Base-by-base conservation (phyloP, 2,329 filamentous ascomycete genomes). In the Aspergillus sp. region DNA sequence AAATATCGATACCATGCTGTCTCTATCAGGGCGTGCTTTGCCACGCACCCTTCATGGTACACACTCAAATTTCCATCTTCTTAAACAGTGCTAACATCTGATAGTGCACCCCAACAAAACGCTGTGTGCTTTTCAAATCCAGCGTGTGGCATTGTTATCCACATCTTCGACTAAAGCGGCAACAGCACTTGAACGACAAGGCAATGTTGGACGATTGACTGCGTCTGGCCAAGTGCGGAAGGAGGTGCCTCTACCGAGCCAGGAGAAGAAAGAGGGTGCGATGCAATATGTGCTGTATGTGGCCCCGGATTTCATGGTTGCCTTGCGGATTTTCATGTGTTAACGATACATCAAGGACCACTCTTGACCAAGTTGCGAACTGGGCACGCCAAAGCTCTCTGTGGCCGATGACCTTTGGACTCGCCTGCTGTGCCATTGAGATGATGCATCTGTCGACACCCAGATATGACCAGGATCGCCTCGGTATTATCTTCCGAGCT, bases 401-500 rank as follows among this genome's bases (percentile, higher is more conserved):
- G 60, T 96, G 91, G 91, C 91, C 91, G 68, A 91, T 96, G 89
- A 95, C 90, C 47, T 96, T 96, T 76, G 91, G 90, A 63, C 88
- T 96, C 59, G 91, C 91, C 68, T 96, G 91, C 84, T 96, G 91
- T 78, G 91, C 90, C 77, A 80, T 96, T 72, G 91, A 96, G 75
- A 96, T 96, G 91, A 96, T 96, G 91, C 91, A 96, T 77, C 82
- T 93, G 47, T 96, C 91, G 44, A 92, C 90, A 53, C 91, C 91
- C 35, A 89, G 91, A 57, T 96, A 96, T 84, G 91, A 96, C 73
- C 91, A 96, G 75, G 91, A 96, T 78, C 86, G 91, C 37, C 82
- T 93, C 59, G 91, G 91, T 63, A 95, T 96, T 73, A 95, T 96
- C 73, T 96, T 95, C 84, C 88, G 91, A 66, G 91, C 90, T 58